Evolutionary conservation across 2,329 filamentous ascomycete species (phyloP).

Genomic region (Pseudovirgaria hyperparasitica): DNA sequence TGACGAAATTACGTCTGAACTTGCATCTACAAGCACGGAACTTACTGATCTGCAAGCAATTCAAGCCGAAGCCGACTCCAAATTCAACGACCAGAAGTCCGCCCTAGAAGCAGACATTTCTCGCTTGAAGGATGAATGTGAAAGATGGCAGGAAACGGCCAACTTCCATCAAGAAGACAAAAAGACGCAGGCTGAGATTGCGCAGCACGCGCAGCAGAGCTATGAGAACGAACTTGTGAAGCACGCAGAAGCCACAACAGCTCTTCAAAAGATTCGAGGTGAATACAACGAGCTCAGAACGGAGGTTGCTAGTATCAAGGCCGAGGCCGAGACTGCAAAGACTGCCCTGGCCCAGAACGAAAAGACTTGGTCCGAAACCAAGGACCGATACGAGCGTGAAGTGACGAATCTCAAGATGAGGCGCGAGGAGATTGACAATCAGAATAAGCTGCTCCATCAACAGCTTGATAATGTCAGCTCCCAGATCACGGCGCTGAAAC

Average conservation of each 20-base stretch:
- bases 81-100: slow-evolving; percentile 71
- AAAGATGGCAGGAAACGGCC: slow-evolving; percentile 65
- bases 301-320: slow-evolving; percentile 58
- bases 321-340: slow-evolving; percentile 78
- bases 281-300: slow-evolving; percentile 77
- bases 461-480: slow-evolving; percentile 73
- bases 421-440: slow-evolving; percentile 71
- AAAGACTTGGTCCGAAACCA: slow-evolving; percentile 75
- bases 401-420: slow-evolving; percentile 64
- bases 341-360: slow-evolving; percentile 68
- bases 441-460: slow-evolving; percentile 82
- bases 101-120: slow-evolving; percentile 66
- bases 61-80: slow-evolving; percentile 59
- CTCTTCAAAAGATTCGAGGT: slow-evolving; percentile 61
- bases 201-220: slow-evolving; percentile 82
- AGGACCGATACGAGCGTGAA: slow-evolving; percentile 71
- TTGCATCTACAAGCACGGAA: slow-evolving; percentile 70
- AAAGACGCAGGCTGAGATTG: slow-evolving; percentile 86
- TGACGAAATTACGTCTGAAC: slow-evolving; percentile 71
- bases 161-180: slow-evolving; percentile 84
- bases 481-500: slow-evolving; percentile 70
- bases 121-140: slow-evolving; percentile 71
- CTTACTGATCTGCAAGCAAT: slow-evolving; percentile 68
- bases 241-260: slow-evolving; percentile 88
- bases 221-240: slow-evolving; percentile 92